Percentiles rank a stretch among this genome's conserved stretches.
Conservation (phyloP, 169 alveolate genomes). For the Eimeria acervulina region DNA sequence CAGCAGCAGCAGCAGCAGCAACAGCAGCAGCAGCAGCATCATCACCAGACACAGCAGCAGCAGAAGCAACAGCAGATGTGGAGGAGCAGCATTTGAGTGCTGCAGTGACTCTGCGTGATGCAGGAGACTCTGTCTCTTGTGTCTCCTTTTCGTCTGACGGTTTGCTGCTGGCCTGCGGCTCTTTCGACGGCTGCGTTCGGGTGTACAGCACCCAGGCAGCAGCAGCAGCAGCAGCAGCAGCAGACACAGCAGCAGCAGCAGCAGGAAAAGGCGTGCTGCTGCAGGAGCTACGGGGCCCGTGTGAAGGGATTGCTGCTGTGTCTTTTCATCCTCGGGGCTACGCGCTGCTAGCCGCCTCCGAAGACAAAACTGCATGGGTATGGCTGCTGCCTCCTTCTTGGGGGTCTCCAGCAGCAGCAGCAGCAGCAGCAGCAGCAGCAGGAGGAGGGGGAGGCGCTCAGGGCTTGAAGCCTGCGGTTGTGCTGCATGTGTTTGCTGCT, state of each 20-base stretch:
- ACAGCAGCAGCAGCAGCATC: not conserved
- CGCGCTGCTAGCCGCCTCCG: constrained; percentile 59
- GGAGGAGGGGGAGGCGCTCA: not conserved
- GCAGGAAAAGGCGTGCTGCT: not conserved
- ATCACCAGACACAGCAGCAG: too few species aligned
- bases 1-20: constrained; percentile 12
- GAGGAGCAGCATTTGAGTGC: not conserved
- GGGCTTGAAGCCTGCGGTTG: constrained; percentile 10
- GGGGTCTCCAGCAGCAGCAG: not conserved
- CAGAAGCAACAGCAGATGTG: not conserved
- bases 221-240: not conserved
- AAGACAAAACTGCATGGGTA: constrained; percentile 73
- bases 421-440: not conserved
- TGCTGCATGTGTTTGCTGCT: constrained; percentile 53
- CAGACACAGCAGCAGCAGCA: not conserved
- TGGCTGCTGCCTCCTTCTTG: constrained; percentile 64
- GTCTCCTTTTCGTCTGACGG: constrained; percentile 55
- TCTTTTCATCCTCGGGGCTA: constrained; percentile 74
- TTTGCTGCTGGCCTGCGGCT: constrained; percentile 55
- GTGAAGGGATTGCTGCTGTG: constrained; percentile 7
- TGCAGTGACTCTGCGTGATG: not conserved
- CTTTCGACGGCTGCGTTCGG: constrained; percentile 70
- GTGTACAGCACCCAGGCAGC: not conserved
- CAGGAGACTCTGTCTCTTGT: constrained; percentile 40
- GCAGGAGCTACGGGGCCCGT: constrained; percentile 49